A percentile compares a stretch with the other conserved stretches of the same genome.
phyloP scores from a whole-genome alignment of 495 filamentous ascomycete genomes.

The Penicillium pulvis region DNA sequence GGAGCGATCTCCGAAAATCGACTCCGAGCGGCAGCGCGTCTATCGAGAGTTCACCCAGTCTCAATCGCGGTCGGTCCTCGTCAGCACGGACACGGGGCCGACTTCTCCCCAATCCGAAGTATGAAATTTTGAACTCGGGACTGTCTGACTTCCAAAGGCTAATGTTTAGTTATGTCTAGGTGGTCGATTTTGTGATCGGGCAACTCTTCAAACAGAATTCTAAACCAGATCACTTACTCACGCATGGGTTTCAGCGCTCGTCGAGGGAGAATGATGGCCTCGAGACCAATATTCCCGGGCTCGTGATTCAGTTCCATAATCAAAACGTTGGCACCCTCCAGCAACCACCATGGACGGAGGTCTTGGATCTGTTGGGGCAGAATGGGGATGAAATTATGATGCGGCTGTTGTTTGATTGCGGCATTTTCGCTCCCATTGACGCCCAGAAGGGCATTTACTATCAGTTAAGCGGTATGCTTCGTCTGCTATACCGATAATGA shows the following conservation, averaged over 20 bases:
- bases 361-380: slow-evolving; percentile 70
- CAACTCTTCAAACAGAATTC: slow-evolving; percentile 64
- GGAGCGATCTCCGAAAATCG: slow-evolving; percentile 29
- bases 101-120: slow-evolving; percentile 62
- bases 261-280: slow-evolving; percentile 32
- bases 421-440: slow-evolving; percentile 69
- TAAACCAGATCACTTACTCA: slow-evolving; percentile 73
- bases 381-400: slow-evolving; percentile 84
- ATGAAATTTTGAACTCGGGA: slow-evolving; percentile 14
- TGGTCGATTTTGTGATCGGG: slow-evolving; percentile 83
- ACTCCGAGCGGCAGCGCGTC: slow-evolving; percentile 52
- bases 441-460: slow-evolving; percentile 62
- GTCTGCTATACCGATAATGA: neutral
- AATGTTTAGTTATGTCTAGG: slow-evolving; percentile 48
- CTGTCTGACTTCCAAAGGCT: slow-evolving; percentile 14
- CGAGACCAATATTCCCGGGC: slow-evolving; percentile 52
- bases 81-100: slow-evolving; percentile 41
- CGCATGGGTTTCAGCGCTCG: slow-evolving; percentile 69
- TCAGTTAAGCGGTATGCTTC: slow-evolving; percentile 73
- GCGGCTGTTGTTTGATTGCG: slow-evolving; percentile 74
- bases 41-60: slow-evolving; percentile 71
- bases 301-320: slow-evolving; percentile 63
- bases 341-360: slow-evolving; percentile 66
- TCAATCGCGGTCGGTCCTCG: slow-evolving; percentile 36
- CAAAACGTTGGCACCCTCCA: slow-evolving; percentile 70